Evolutionary conservation across 345 rosid genomes (phyloP).

Genomic region (Anacardium occidentale): DNA sequence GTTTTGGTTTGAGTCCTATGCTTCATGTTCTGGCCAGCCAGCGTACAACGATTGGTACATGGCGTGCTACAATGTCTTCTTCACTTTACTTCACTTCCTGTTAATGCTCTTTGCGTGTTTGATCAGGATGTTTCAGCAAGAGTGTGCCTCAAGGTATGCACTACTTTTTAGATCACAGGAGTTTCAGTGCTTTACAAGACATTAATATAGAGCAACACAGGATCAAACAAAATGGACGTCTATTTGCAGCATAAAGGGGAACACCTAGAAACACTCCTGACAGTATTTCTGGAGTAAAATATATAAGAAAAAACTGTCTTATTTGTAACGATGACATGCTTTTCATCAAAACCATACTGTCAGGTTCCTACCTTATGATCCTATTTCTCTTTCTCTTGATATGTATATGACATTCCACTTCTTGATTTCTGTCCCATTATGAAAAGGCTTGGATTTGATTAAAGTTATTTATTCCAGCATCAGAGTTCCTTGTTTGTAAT

Average conservation of each 20-base stretch:
- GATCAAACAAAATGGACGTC: neutral
- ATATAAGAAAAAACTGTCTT: neutral
- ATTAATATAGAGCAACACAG: neutral
- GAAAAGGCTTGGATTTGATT: neutral
- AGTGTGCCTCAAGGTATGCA: conserved; percentile 78
- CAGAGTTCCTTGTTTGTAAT: too few species aligned
- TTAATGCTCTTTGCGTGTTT: conserved; percentile 88
- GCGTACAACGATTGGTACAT: conserved; percentile 97
- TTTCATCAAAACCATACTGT: neutral
- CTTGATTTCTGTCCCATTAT: neutral
- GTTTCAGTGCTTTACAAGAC: neutral
- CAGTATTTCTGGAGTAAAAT: neutral
- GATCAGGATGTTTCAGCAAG: conserved; percentile 95
- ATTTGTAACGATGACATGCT: neutral
- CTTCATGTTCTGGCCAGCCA: conserved; percentile 90
- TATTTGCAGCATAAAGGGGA: neutral
- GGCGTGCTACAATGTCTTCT: conserved; percentile 91
- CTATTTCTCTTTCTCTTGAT: neutral
- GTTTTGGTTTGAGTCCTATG: conserved; percentile 89
- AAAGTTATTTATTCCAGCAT: neutral
- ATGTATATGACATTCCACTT: neutral
- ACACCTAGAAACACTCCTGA: neutral
- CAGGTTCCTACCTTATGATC: neutral
- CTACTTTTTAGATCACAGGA: neutral
- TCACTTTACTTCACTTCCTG: conserved; percentile 99